A percentile compares a stretch with the other conserved stretches of the same genome.
phyloP scores from a whole-genome alignment of 495 filamentous ascomycete species.

The Penicilliopsis zonata region DNA sequence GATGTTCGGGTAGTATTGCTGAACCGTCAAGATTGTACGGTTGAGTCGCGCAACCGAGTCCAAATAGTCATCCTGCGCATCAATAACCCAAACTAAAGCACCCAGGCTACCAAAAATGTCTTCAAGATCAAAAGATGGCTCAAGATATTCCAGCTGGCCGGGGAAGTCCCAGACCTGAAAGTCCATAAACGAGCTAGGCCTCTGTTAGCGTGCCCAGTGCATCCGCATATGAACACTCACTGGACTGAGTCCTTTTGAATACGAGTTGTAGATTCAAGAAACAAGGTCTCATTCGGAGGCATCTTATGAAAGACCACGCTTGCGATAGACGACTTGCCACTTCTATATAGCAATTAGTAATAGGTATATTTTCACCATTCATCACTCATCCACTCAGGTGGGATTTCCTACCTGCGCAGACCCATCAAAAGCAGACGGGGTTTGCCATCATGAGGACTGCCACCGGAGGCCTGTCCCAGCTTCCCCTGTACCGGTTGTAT shows the following conservation, averaged over 20 bases:
- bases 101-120: constrained; percentile 88
- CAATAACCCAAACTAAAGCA: constrained; percentile 94
- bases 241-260: constrained; percentile 90
- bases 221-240: constrained; percentile 37
- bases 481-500: constrained; percentile 13
- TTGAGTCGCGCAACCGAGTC: constrained; percentile 81
- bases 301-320: constrained; percentile 98
- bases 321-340: constrained; percentile 94
- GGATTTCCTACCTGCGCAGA: constrained; percentile 61
- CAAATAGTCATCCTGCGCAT: constrained; percentile 93
- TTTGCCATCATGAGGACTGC: constrained; percentile 42
- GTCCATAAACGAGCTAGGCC: constrained; percentile 84
- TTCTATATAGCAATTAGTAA: constrained; percentile 41
- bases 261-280: constrained; percentile 82
- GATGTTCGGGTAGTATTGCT: constrained; percentile 76
- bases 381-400: neutral
- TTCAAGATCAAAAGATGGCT: constrained; percentile 76
- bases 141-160: constrained; percentile 80
- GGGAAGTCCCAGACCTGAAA: constrained; percentile 98
- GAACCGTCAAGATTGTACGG: constrained; percentile 72
- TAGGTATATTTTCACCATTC: too few species aligned
- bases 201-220: neutral
- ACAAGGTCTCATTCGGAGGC: constrained; percentile 86
- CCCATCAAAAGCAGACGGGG: constrained; percentile 91
- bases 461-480: constrained; percentile 14